These are phyloP conservation scores for Xylaria sp. DNA, from an alignment of 2,329 filamentous ascomycete genomes.

Conservation along the genomic window DNA sequence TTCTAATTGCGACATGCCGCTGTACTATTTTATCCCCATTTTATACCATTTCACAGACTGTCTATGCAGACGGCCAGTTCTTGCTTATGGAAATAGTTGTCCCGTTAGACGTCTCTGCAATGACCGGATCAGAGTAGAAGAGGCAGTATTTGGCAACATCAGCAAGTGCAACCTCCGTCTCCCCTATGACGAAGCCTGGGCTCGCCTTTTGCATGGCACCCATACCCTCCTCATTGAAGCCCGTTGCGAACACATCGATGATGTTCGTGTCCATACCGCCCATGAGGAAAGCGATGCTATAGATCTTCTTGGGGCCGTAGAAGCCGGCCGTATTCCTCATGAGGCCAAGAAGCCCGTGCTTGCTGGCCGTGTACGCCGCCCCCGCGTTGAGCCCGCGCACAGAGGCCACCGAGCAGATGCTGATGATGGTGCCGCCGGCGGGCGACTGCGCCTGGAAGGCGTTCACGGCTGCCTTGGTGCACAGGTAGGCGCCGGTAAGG, in stretches of 20 bases:
- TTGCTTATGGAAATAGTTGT: conserved; percentile 39
- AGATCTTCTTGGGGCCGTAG: conserved; percentile 65
- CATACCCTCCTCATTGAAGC: conserved; percentile 50
- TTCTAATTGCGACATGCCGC: background rate
- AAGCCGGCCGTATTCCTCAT: conserved; percentile 67
- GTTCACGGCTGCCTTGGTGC: conserved; percentile 61
- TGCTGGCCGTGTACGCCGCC: conserved; percentile 62
- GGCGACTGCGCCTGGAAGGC: conserved; percentile 55
- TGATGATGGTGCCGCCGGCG: conserved; percentile 42
- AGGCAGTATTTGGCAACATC: conserved; percentile 52
- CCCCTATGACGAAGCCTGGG: conserved; percentile 44
- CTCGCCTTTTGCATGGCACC: conserved; percentile 42
- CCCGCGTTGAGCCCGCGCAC: conserved; percentile 46
- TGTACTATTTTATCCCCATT: background rate
- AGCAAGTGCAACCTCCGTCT: conserved; percentile 47
- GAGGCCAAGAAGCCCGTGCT: conserved; percentile 64
- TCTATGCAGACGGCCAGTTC: conserved; percentile 41
- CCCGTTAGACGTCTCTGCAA: conserved; percentile 41
- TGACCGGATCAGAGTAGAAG: conserved; percentile 40
- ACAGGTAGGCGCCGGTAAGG: conserved; percentile 63
- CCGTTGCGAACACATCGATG: conserved; percentile 52
- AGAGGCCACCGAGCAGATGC: conserved; percentile 40
- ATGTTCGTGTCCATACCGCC: conserved; percentile 69
- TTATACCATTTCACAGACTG: background rate
- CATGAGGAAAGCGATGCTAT: conserved; percentile 60